These are phyloP conservation scores for Jacaranda mimosifolia DNA, from an alignment of 257 asterid species.

Conservation along the genomic window DNA sequence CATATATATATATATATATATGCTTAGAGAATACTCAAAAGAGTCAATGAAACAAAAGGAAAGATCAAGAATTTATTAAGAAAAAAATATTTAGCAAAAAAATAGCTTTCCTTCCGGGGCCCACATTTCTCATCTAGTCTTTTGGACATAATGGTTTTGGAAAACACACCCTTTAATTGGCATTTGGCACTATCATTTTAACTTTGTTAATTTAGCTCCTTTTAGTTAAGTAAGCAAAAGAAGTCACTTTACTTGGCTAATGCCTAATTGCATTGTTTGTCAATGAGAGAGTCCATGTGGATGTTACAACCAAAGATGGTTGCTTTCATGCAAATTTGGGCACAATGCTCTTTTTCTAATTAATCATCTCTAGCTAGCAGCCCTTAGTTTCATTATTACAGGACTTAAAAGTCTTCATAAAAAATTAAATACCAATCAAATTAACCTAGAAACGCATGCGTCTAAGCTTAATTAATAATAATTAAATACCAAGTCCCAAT, in stretches of 20 bases:
- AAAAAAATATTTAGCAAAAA: not conserved
- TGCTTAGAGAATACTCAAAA: constrained; percentile 56
- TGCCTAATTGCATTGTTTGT: constrained; percentile 31
- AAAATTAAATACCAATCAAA: not conserved
- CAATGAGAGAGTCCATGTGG: constrained; percentile 38
- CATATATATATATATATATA: no score
- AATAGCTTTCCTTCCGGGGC: constrained; percentile 29
- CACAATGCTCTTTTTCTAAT: not conserved
- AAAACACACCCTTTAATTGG: not conserved
- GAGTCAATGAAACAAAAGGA: constrained; percentile 28
- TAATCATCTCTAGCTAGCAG: no score
- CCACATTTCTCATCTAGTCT: constrained; percentile 27
- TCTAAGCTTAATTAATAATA: constrained; percentile 32
- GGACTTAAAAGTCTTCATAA: not conserved
- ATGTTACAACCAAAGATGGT: constrained; percentile 15
- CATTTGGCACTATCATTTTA: constrained; percentile 31
- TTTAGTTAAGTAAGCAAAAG: constrained; percentile 28
- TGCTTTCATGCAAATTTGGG: constrained; percentile 28
- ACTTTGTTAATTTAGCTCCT: constrained; percentile 15
- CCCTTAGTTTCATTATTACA: not conserved
- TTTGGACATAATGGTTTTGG: constrained; percentile 15
- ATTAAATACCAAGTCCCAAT: constrained; percentile 36
- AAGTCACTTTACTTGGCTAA: constrained; percentile 16
- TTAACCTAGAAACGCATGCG: no score
- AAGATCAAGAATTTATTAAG: not conserved